phyloP scores from a whole-genome alignment of 495 filamentous ascomycete species.

The Hamigera avellanea region DNA sequence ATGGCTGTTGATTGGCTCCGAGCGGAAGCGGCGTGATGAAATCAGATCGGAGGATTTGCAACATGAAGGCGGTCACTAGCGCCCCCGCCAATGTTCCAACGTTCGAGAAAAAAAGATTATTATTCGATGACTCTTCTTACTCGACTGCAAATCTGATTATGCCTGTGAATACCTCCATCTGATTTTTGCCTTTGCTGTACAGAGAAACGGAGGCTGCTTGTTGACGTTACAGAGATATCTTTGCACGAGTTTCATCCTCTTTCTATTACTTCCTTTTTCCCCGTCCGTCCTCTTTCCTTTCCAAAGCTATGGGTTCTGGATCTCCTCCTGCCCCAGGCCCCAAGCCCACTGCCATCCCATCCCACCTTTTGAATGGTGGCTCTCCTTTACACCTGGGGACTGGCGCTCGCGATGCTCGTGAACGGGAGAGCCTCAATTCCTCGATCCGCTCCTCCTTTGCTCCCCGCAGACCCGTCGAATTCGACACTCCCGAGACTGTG shows the following conservation, averaged over 20 bases:
- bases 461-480: conserved; percentile 29
- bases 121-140: not conserved
- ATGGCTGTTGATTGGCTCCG: too few relatives aligned
- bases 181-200: not conserved
- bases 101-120: not conserved
- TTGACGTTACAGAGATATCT: not conserved
- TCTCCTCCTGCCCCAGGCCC: conserved; percentile 22
- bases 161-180: not conserved
- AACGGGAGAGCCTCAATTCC: conserved; percentile 39
- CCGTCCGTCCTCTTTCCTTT: not conserved
- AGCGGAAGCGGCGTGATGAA: not conserved
- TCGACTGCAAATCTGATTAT: not conserved
- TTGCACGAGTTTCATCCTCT: not conserved
- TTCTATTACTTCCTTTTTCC: not conserved
- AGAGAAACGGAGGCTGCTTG: not conserved
- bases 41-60: not conserved
- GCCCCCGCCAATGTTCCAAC: conserved; percentile 1
- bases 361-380: conserved; percentile 36
- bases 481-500: conserved; percentile 16
- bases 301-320: conserved; percentile 25
- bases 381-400: conserved; percentile 27
- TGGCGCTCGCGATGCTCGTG: conserved; percentile 30
- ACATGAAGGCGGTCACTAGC: not conserved
- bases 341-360: conserved; percentile 37
- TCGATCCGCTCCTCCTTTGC: conserved; percentile 40